phyloP scores from a whole-genome alignment of 2,329 filamentous ascomycete species.

The Scopulariopsis brevicaulis region DNA sequence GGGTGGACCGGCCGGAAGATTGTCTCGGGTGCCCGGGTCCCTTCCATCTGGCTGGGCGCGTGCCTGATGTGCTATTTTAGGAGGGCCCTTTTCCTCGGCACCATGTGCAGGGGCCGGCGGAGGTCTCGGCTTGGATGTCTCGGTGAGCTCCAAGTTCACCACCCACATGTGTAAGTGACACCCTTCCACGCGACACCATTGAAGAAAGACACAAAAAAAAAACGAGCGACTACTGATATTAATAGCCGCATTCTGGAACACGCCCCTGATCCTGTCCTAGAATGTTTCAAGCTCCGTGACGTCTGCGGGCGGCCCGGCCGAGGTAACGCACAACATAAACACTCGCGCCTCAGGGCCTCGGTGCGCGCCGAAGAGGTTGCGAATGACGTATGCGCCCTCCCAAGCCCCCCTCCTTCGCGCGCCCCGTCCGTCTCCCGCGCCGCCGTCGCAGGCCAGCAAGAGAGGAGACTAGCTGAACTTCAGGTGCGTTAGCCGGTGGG shows the following conservation, averaged over 20 bases:
- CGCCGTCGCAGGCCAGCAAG: neutral
- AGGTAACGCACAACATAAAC: neutral
- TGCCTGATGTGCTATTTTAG: too few species aligned
- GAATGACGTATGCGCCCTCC: neutral
- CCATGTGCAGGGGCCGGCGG: too few species aligned
- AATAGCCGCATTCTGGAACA: neutral
- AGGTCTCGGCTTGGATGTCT: too few species aligned
- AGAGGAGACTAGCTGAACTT: neutral
- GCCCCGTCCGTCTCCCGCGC: neutral
- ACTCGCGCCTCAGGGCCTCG: neutral
- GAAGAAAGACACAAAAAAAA: too few species aligned
- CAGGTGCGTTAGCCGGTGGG: neutral
- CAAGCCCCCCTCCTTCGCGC: neutral
- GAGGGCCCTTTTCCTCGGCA: too few species aligned
- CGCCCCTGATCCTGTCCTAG: neutral
- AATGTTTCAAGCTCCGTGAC: neutral
- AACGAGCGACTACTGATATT: neutral
- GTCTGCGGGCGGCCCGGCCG: neutral
- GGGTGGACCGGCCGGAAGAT: too few species aligned
- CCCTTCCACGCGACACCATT: too few species aligned
- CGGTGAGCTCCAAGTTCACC: too few species aligned
- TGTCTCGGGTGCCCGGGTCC: too few species aligned
- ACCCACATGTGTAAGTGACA: too few species aligned
- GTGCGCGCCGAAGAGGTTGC: neutral
- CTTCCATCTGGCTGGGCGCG: too few species aligned